A percentile compares a stretch with the other conserved stretches of the same genome.
These are phyloP conservation scores for Lomentospora prolificans DNA, from an alignment of 2,329 filamentous ascomycete species.

Conservation along the genomic window DNA sequence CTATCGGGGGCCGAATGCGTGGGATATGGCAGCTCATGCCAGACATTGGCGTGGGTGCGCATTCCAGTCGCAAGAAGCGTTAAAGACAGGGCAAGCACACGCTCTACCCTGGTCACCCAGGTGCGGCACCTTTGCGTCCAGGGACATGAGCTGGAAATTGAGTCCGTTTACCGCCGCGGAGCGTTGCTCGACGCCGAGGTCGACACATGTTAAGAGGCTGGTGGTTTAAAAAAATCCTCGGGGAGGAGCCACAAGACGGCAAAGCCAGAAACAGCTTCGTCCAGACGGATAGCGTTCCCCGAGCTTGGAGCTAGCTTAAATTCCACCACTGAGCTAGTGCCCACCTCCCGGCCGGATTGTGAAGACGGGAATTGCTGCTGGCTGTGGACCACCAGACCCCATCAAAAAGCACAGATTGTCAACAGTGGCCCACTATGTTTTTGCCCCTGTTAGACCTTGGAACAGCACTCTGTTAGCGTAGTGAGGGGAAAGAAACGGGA, in stretches of 20 bases:
- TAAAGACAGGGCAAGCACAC: neutral
- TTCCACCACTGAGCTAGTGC: neutral
- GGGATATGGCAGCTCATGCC: neutral
- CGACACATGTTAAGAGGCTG: neutral
- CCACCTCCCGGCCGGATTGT: neutral
- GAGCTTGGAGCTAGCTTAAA: constrained; percentile 1
- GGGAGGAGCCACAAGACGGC: too few species aligned
- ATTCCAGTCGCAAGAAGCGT: neutral
- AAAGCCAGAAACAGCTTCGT: too few species aligned
- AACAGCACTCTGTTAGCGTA: neutral
- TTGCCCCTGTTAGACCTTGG: neutral
- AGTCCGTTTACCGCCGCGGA: neutral
- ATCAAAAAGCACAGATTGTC: neutral
- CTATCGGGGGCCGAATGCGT: neutral
- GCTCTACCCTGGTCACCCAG: neutral
- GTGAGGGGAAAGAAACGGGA: neutral
- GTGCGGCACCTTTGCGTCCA: neutral
- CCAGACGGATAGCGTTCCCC: too few species aligned
- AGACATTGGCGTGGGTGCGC: too few species aligned
- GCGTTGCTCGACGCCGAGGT: neutral
- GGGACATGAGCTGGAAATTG: neutral
- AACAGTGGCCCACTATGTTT: neutral
- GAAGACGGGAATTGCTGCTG: too few species aligned
- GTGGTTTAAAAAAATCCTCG: too few species aligned
- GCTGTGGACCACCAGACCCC: neutral